Base-by-base conservation (phyloP, 257 asterid genomes). In the Parsonsia alboflavescens region DNA sequence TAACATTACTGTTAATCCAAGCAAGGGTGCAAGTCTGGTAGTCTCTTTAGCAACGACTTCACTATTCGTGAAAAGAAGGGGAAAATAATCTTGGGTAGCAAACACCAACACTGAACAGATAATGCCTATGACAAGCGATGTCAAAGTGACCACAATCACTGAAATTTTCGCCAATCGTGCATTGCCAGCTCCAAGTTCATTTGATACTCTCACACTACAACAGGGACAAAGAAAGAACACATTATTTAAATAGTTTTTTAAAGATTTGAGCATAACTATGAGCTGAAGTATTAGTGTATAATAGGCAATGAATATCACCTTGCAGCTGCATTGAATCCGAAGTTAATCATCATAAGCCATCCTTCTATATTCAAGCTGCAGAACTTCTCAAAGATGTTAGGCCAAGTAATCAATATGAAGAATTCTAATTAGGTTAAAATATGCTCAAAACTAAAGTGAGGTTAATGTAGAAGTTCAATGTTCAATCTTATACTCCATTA, bases 311-410 rank as follows among this genome's bases (percentile, higher is more conserved):
- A 76, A 56, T 61, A 65, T 79, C 65, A 91, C 96, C 97, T 92
- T 82, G 90, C 89, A 52, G 96, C 95, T 80, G 97, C 96, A 79
- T 90, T 92, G 56, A 92, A 92, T 72, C 97, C 97, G 19, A 92
- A 46, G 2, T 93, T 82, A 72, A 92, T 88, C 97, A 92, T 92
- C 22, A 87, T 85, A 63, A 86, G 84, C 97, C 96, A 90, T 66
- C 96, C 96, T 52, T 83, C 77, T 17, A 92, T 83, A 68, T 90
- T 92, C 97, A 90, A 88, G 85, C 97, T 92, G 89, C 83, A 75
- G 63, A 74, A 70, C 39, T 61, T 5, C 1, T 22, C 41, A 15
- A 46, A 33, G 26, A 28, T 13, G 46, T 61, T 62, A 22, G 36
- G 26, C 8, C 66, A 2, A 44, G 30, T 28, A 15, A 24, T 2